These are phyloP conservation scores for Cerrena zonata DNA, from an alignment of 1,284 basidiomycete species.

Conservation along the genomic window DNA sequence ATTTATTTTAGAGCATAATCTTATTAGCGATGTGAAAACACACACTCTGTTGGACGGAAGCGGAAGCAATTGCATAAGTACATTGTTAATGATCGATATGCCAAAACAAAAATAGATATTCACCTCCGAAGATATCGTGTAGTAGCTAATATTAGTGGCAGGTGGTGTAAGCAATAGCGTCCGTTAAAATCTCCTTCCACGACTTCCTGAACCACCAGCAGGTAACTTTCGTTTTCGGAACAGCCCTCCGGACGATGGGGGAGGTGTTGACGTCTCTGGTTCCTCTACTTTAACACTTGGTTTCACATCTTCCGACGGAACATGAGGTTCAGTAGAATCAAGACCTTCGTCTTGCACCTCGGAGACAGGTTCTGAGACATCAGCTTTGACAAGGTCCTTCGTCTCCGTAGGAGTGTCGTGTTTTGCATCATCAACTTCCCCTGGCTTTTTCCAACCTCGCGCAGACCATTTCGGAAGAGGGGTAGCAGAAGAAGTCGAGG, in stretches of 20 bases:
- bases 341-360: slow-evolving; percentile 5
- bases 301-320: slow-evolving; percentile 1
- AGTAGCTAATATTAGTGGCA: too few relatives aligned
- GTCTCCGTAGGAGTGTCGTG: background rate
- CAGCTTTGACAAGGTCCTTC: slow-evolving; percentile 4
- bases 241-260: slow-evolving; percentile 26
- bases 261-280: slow-evolving; percentile 13
- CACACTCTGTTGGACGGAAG: too few relatives aligned
- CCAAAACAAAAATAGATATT: too few relatives aligned
- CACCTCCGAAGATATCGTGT: too few relatives aligned
- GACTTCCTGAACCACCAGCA: slow-evolving; percentile 24
- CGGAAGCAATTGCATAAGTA: too few relatives aligned
- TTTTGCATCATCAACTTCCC: slow-evolving; percentile 12
- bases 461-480: slow-evolving; percentile 32
- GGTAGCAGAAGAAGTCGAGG: slow-evolving; percentile 11
- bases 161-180: too few relatives aligned
- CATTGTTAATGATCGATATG: too few relatives aligned
- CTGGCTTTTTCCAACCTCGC: slow-evolving; percentile 34
- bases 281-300: slow-evolving; percentile 14
- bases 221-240: slow-evolving; percentile 43
- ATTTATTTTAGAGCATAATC: too few relatives aligned
- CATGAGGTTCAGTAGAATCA: slow-evolving; percentile 1
- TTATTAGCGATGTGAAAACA: too few relatives aligned
- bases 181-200: slow-evolving; percentile 18
- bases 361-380: background rate